Evolutionary conservation across 441 rosid species (phyloP).

Genomic region (Gossypium gossypioides): DNA sequence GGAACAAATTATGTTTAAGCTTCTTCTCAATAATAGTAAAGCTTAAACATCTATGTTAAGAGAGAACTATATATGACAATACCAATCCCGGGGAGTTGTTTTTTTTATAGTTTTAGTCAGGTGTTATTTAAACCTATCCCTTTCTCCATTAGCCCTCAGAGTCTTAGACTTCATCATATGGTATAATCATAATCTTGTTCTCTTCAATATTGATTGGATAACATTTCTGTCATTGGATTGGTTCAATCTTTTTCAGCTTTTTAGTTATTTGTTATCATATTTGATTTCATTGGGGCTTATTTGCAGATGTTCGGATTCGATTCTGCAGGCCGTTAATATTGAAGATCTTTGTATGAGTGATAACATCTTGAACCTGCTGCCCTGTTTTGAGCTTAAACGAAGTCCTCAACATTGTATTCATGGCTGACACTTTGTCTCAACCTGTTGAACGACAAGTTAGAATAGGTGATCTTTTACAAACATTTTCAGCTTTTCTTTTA

Average conservation of each 20-base stretch:
- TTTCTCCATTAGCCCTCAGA: constrained; percentile 8
- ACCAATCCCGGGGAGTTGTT: not conserved
- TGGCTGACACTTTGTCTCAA: constrained; percentile 33
- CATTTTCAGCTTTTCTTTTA: not conserved
- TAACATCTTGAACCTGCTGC: constrained; percentile 12
- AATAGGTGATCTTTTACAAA: constrained; percentile 19
- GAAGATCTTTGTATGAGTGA: not conserved
- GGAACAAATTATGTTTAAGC: no score
- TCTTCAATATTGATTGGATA: not conserved
- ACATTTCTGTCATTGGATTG: not conserved
- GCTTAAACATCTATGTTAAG: not conserved
- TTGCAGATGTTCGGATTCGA: not conserved
- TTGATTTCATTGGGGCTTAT: not conserved
- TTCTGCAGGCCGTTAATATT: not conserved
- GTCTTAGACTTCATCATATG: constrained; percentile 12
- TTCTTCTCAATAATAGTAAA: no score
- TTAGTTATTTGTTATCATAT: not conserved
- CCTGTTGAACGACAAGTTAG: constrained; percentile 26
- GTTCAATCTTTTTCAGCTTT: not conserved
- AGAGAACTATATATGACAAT: constrained; percentile 10
- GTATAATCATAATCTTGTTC: constrained; percentile 5
- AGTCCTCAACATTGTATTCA: constrained; percentile 13
- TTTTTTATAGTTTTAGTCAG: constrained; percentile 7
- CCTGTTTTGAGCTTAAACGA: not conserved
- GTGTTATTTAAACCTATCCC: constrained; percentile 9